phyloP scores from a whole-genome alignment of 2,329 filamentous ascomycete species.

The Clarireedia monteithiana region DNA sequence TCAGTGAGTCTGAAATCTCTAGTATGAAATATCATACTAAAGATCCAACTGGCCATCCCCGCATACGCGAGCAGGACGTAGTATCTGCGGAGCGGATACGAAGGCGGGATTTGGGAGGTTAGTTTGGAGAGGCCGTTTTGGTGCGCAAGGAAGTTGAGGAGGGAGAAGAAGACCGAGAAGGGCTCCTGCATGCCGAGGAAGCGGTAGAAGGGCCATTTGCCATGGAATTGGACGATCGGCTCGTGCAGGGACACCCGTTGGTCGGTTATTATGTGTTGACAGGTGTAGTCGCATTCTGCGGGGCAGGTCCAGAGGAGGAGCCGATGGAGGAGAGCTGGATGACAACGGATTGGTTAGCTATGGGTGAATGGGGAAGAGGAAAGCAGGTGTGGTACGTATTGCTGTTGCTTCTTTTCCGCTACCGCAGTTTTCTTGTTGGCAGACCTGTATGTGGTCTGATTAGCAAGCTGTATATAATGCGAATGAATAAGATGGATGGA shows the following conservation, averaged over 20 bases:
- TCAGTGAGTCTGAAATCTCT: constrained; percentile 81
- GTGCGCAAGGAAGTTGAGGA: constrained; percentile 87
- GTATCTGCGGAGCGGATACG: constrained; percentile 71
- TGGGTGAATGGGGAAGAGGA: neutral
- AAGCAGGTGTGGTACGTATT: constrained; percentile 20
- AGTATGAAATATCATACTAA: constrained; percentile 87
- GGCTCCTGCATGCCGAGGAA: constrained; percentile 92
- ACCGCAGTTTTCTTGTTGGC: constrained; percentile 71
- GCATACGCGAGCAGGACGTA: constrained; percentile 76
- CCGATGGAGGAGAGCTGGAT: constrained; percentile 69
- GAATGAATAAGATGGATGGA: neutral
- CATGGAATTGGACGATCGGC: constrained; percentile 84
- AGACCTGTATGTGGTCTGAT: constrained; percentile 50
- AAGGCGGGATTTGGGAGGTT: constrained; percentile 58
- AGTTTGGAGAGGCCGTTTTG: constrained; percentile 66
- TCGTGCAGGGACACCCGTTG: constrained; percentile 57
- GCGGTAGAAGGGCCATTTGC: constrained; percentile 95
- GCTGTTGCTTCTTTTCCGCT: constrained; percentile 45
- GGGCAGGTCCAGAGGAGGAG: constrained; percentile 89
- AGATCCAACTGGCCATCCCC: constrained; percentile 76
- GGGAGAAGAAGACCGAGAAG: constrained; percentile 84
- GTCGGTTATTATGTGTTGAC: constrained; percentile 85
- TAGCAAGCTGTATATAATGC: constrained; percentile 9
- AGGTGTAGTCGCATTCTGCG: constrained; percentile 94
- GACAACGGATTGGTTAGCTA: neutral